Evolutionary conservation across 148 eudicot genomes (phyloP), one percentile per base, ranked within the genome.

Genomic region (Fagopyrum homotropicum): DNA sequence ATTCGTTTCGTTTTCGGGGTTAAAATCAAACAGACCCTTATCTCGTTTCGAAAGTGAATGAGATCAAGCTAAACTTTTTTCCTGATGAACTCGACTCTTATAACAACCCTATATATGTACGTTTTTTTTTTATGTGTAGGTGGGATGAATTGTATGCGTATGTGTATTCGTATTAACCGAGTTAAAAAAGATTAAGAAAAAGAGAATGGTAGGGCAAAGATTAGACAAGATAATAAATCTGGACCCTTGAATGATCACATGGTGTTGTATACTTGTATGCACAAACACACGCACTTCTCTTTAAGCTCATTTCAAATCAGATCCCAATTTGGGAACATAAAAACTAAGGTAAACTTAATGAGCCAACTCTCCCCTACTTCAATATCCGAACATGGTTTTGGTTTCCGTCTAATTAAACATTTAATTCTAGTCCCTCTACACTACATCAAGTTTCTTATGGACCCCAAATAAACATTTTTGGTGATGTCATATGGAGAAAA

Each of bases 271-370:
- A 60, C 9, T 60, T 5, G 66, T 26, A 60, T 29, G 30, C 69
- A 4, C 12, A 63, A 29, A 63, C 30, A 5, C 69, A 63, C 4
- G 44, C 16, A 29, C 40, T 30, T 63, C 16, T 63, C 44, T 29
- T 63, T 63, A 63, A 63, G 16, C 69, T 44, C 69, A 63, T 63
- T 63, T 63, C 69, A 63, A 29, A 63, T 63, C 69, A 30, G 69
- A 63, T 44, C 9, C 69, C 69, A 63, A 29, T 29, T 63, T 63
- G 69, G 69, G 69, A 26, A 63, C 69, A 63, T 29, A 43, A 29
- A 63, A 30, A 29, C 66, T 9, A 22, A 22, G 66, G 66, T 60
- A 60, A 60, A 60, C 3, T 60, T 60, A 26, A 60, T 60, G 15
- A 60, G 35, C 40, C 10, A 60, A 11, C 66, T 11, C 9, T 60